Conservation (phyloP, 768 basidiomycete species). For the Kwoniella newhampshirensis region DNA sequence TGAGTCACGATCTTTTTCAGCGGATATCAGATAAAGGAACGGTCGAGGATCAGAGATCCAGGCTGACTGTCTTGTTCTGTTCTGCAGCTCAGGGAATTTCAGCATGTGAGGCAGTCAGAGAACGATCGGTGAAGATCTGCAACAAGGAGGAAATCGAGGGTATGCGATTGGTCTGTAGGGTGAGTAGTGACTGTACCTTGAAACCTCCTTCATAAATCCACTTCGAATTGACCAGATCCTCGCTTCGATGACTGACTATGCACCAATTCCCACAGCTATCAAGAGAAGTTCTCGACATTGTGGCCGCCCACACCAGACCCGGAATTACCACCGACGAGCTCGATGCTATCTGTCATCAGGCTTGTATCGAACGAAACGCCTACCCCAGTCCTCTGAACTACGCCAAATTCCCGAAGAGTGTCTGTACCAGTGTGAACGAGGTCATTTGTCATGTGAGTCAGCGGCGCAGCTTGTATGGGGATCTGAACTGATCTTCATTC, state of each 20-base stretch:
- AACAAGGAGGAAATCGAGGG: slow-evolving; percentile 75
- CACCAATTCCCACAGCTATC: slow-evolving; percentile 62
- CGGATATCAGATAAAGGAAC: background rate
- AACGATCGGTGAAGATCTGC: slow-evolving; percentile 64
- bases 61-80: background rate
- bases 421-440: slow-evolving; percentile 95
- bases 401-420: slow-evolving; percentile 85
- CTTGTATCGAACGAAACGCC: slow-evolving; percentile 79
- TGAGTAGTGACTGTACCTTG: slow-evolving; percentile 56
- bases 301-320: slow-evolving; percentile 79
- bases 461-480: background rate
- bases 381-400: slow-evolving; percentile 96
- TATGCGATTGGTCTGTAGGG: slow-evolving; percentile 82
- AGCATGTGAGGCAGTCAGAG: slow-evolving; percentile 56
- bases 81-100: slow-evolving; percentile 58
- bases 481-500: background rate
- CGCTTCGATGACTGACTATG: slow-evolving; percentile 8
- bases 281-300: slow-evolving; percentile 88
- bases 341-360: slow-evolving; percentile 89
- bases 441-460: slow-evolving; percentile 75
- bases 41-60: no score
- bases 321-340: slow-evolving; percentile 95
- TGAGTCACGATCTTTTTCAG: slow-evolving; percentile 51
- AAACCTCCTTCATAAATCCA: background rate
- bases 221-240: background rate